Evolutionary conservation across 441 rosid genomes (phyloP).

Genomic region (Erodium trifolium): DNA sequence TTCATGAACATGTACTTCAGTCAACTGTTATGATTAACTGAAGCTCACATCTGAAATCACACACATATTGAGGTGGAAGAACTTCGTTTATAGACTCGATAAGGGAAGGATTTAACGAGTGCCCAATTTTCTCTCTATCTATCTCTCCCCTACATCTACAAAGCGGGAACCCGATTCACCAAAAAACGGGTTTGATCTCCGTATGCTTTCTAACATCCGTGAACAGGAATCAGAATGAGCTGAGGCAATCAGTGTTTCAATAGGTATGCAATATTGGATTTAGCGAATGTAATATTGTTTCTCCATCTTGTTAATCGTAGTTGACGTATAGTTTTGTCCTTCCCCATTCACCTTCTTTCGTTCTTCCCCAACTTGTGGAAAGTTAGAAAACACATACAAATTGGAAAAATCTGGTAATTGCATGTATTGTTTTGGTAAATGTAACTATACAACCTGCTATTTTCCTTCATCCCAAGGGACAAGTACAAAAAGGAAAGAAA

Average conservation of each 20-base stretch:
- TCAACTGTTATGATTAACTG: slow-evolving; percentile 45
- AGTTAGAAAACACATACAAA: not conserved
- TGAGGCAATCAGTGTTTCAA: not conserved
- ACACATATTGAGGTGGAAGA: slow-evolving; percentile 1
- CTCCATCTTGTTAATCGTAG: not conserved
- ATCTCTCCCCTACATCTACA: not conserved
- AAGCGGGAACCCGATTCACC: not conserved
- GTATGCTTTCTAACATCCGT: not conserved
- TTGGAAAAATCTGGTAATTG: not conserved
- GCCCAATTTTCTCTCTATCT: not conserved
- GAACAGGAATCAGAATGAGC: not conserved
- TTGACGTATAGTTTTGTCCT: not conserved
- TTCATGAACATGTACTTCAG: slow-evolving; percentile 87
- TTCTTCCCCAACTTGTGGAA: not conserved
- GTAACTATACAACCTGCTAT: not conserved
- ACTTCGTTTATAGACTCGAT: slow-evolving; percentile 1
- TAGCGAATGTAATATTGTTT: not conserved
- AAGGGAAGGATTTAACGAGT: slow-evolving; percentile 11
- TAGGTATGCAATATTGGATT: not conserved
- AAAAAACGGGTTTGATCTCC: not conserved
- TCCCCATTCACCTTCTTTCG: no score
- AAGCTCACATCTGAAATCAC: slow-evolving; percentile 19
- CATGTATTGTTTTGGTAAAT: not conserved
- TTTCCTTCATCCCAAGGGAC: no score
- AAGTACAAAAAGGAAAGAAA: no score